These are phyloP conservation scores for Fistulina hepatica DNA, from an alignment of 1,284 basidiomycete species.

Conservation along the genomic window DNA sequence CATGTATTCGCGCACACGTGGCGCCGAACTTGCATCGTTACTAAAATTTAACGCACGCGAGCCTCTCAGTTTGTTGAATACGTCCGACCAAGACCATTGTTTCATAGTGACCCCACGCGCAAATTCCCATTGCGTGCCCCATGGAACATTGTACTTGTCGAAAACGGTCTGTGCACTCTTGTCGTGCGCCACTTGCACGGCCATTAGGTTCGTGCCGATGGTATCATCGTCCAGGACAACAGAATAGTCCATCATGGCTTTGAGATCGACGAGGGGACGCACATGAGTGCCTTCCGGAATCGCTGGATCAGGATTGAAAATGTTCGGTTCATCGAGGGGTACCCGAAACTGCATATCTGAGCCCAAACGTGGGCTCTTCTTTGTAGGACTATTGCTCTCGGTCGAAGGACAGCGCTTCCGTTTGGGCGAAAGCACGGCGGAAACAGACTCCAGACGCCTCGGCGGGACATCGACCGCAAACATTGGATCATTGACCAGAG, in stretches of 20 bases:
- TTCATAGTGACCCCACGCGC: slow-evolving; percentile 38
- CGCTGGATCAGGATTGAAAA: not conserved
- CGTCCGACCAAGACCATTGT: slow-evolving; percentile 34
- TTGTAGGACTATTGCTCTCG: too few species aligned
- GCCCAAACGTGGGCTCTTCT: too few species aligned
- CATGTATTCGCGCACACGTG: slow-evolving; percentile 18
- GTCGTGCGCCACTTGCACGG: slow-evolving; percentile 31
- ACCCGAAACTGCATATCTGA: too few species aligned
- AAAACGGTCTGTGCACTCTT: slow-evolving; percentile 27
- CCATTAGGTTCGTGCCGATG: not conserved
- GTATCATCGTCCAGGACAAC: too few species aligned
- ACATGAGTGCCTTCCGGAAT: not conserved
- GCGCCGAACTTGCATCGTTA: slow-evolving; percentile 28
- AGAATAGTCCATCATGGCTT: too few species aligned
- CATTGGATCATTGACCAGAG: too few species aligned
- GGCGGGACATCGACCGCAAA: too few species aligned
- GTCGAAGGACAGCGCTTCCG: too few species aligned
- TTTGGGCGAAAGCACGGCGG: too few species aligned
- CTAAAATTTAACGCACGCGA: too few species aligned
- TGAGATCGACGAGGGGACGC: not conserved
- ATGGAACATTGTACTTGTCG: slow-evolving; percentile 33
- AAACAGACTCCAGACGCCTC: too few species aligned
- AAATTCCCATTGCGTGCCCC: slow-evolving; percentile 47
- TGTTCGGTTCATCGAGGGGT: too few species aligned
- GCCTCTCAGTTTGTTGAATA: slow-evolving; percentile 27